Base-by-base conservation (phyloP, 768 basidiomycete genomes). In the Trametes meyenii region DNA sequence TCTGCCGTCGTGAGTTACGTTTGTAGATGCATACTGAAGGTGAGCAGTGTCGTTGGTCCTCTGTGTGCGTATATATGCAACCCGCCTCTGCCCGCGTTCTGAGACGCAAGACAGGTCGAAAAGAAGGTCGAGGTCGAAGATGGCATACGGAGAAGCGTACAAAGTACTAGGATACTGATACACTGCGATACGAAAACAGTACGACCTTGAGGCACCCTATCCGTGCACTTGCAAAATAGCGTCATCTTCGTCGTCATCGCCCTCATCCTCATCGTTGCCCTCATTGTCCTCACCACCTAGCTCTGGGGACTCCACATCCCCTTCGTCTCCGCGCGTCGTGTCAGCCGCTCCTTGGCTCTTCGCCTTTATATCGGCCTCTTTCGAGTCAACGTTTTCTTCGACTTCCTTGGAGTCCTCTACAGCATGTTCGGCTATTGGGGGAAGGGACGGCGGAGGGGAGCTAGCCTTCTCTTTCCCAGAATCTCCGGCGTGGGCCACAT, bases 221-320 rank as follows among this genome's bases (percentile, higher is more conserved):
- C 42, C 60, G 52, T 69, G 68, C 40, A 71, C 66, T 43, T 70
- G 39, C 45, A 70, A 55, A 5, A 67, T 64, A 12, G 48, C 52
- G 23, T 71, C 68, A 19, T 71, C 70, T 1, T 69, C 60, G 4
- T 70, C 67, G 16, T 64, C 67, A 0, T 67, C 69, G 0, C 67
- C 67, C 19, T 63, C 69, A 1, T 50, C 67, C 11, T 55, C 60
- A 3, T 51, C 61, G 24, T 40, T 60, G 5, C 48, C 55, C 16
- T 55, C 54, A 16, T 45, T 26, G 39, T 46, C 40, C 26, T 60
- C 54, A 10, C 21, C 50, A 12, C 21, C 42, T 21, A 11, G 17
- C 5, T 5, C 50, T 19, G 11, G 52, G n/a, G 19, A 21, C 17
- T 60, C 5, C 5, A 36, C 11, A 1, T 11, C 24, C 23, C 35